These are phyloP conservation scores for Tolypocladium capitatum DNA, from an alignment of 2,329 filamentous ascomycete species.

Conservation along the genomic window DNA sequence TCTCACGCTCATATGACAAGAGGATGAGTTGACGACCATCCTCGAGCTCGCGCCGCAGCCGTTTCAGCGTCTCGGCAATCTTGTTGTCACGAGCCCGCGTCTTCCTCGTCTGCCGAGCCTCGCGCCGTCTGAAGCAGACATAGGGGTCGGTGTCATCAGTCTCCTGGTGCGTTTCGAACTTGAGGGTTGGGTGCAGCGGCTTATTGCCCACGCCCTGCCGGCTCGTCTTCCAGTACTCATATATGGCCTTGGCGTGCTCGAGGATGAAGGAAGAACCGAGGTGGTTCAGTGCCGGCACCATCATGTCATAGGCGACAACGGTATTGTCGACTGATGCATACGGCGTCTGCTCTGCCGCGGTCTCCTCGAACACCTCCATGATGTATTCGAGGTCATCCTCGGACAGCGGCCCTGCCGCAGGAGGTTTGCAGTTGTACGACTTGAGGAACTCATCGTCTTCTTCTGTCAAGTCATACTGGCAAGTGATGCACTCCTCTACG, in stretches of 20 bases:
- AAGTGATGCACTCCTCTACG: constrained; percentile 86
- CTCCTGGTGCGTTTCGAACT: constrained; percentile 89
- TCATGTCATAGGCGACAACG: constrained; percentile 62
- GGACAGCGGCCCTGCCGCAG: constrained; percentile 51
- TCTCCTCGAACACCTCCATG: constrained; percentile 91
- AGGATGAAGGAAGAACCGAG: constrained; percentile 36
- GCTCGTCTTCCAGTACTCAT: constrained; percentile 76
- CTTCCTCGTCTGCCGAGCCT: constrained; percentile 88
- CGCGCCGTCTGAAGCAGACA: constrained; percentile 91
- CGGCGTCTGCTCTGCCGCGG: constrained; percentile 68
- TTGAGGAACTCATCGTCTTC: constrained; percentile 81
- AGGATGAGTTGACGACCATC: constrained; percentile 71
- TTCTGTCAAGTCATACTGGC: constrained; percentile 85
- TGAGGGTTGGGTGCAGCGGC: constrained; percentile 64
- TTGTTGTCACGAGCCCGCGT: constrained; percentile 88
- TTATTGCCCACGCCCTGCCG: constrained; percentile 55
- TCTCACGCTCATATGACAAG: constrained; percentile 66
- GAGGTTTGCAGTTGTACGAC: constrained; percentile 66
- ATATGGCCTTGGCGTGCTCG: constrained; percentile 60
- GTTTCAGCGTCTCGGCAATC: constrained; percentile 87
- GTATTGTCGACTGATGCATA: constrained; percentile 85
- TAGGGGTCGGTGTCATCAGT: constrained; percentile 94
- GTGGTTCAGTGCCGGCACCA: constrained; percentile 53
- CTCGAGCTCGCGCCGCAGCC: constrained; percentile 80
- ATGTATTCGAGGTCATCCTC: constrained; percentile 89